These are phyloP conservation scores for Picea abies DNA, from an alignment of 83 land plant species.

Conservation along the genomic window DNA sequence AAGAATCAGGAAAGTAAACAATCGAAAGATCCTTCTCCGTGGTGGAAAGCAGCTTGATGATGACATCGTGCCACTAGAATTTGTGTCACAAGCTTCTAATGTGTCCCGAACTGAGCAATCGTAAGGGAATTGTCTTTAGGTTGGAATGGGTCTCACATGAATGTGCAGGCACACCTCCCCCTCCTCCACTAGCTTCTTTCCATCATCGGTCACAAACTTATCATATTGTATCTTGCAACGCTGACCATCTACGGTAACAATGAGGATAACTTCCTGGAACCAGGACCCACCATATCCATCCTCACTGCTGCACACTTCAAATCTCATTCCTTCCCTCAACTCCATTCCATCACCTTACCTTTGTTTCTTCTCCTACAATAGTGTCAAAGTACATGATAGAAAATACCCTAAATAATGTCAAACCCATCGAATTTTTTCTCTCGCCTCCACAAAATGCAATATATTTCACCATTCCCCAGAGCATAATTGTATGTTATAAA, in stretches of 20 bases:
- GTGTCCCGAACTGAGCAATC: background rate
- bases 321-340: background rate
- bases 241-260: background rate
- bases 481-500: too few relatives aligned
- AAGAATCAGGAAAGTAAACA: background rate
- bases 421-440: too few relatives aligned
- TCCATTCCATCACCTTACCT: background rate
- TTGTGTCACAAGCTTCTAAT: constrained; percentile 1
- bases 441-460: too few relatives aligned
- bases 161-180: background rate
- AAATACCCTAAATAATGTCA: too few relatives aligned
- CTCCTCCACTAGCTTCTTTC: background rate
- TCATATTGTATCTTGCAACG: background rate
- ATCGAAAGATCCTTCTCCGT: background rate
- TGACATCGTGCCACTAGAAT: constrained; percentile 14
- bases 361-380: background rate
- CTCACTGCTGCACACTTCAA: constrained; percentile 8
- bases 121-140: background rate
- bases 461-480: too few relatives aligned
- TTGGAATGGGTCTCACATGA: constrained; percentile 11
- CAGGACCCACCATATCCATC: constrained; percentile 16
- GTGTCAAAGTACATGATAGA: too few relatives aligned
- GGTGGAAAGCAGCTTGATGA: background rate
- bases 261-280: constrained; percentile 2
- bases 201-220: background rate